These are phyloP conservation scores for Tulasnella sp. DNA, from an alignment of 768 basidiomycete genomes.

Conservation along the genomic window DNA sequence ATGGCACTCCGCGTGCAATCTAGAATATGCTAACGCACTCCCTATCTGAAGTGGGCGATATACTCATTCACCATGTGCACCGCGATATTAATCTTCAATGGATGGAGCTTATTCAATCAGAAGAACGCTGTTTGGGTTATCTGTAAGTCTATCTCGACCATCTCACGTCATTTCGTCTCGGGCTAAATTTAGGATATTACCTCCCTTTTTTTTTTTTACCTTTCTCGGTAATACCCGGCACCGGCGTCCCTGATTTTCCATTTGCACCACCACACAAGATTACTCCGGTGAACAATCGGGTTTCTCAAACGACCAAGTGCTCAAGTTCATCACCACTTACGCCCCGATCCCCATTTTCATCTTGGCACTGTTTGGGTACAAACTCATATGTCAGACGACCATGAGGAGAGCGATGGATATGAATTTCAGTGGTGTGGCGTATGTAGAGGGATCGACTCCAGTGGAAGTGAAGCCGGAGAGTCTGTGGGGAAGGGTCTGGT, in stretches of 20 bases:
- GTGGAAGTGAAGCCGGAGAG: not conserved
- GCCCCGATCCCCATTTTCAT: slow-evolving; percentile 29
- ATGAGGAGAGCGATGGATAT: slow-evolving; percentile 25
- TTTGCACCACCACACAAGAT: not conserved
- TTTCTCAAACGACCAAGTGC: slow-evolving; percentile 20
- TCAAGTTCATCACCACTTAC: slow-evolving; percentile 28
- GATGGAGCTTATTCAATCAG: slow-evolving; percentile 29
- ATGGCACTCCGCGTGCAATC: not conserved
- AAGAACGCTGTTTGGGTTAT: slow-evolving; percentile 17
- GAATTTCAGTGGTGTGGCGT: slow-evolving; percentile 20
- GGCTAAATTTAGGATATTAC: not conserved
- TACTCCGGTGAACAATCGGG: not conserved
- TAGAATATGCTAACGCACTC: not conserved
- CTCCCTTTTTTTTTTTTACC: not conserved
- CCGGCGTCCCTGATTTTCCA: not conserved
- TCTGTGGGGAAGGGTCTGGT: slow-evolving; percentile 1
- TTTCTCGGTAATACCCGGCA: not conserved
- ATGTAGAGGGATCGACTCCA: not conserved
- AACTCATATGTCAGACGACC: slow-evolving; percentile 30
- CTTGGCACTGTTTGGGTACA: slow-evolving; percentile 32
- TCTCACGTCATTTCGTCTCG: too few species aligned
- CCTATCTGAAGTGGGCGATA: slow-evolving; percentile 24
- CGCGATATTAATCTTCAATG: slow-evolving; percentile 31
- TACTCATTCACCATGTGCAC: slow-evolving; percentile 31
- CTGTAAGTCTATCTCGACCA: slow-evolving; percentile 1